Evolutionary conservation across 805 yeast species (phyloP), one percentile per base, ranked within the genome.

Genomic region (Teunomyces cretensis): DNA sequence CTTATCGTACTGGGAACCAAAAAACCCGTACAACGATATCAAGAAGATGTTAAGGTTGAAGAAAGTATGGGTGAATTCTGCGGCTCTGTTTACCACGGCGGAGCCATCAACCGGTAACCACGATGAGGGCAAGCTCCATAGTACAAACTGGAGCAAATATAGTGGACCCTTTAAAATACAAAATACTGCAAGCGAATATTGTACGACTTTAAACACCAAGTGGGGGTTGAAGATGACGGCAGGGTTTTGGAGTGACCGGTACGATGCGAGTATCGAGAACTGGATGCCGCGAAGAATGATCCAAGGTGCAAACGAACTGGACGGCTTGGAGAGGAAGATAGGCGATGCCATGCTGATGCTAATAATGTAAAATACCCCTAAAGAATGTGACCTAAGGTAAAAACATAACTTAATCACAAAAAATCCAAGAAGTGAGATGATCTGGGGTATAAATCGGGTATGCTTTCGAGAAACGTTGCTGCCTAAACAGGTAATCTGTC

Each of bases 291-390:
- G 63, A 6, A 75, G 46, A n/a, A 80, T 66, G 0, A 83, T 72
- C 45, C 69, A 44, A 0, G 69, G 28, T 2, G 82, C 70, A 53
- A 80, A 77, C 12, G 83, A 79, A 4, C 79, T 74, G 6, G 83
- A 77, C 1, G 86, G 84, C 40, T 75, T 69, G 2, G 83, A 74
- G 9, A 80, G 65, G 54, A 80, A 80, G 12, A 78, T 70, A 6
- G 86, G 86, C 2, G 86, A 81, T 1, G 81, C 78, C 85, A 81
- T 80, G 30, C 16, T 17, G n/a, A 7, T 11, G n/a, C 30, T 26
- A 9, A 27, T 27, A 35, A 35, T 8, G 8, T n/a, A 8, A 5
- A n/a, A 15, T 32, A 32, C 22, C 22, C 22, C 22, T 19, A 19
- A 24, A 35, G 22, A 35, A 35, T 35, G 38, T 19, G 22, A 14